Evolutionary conservation across 345 rosid genomes (phyloP).

Genomic region (Eucalyptus victrix): DNA sequence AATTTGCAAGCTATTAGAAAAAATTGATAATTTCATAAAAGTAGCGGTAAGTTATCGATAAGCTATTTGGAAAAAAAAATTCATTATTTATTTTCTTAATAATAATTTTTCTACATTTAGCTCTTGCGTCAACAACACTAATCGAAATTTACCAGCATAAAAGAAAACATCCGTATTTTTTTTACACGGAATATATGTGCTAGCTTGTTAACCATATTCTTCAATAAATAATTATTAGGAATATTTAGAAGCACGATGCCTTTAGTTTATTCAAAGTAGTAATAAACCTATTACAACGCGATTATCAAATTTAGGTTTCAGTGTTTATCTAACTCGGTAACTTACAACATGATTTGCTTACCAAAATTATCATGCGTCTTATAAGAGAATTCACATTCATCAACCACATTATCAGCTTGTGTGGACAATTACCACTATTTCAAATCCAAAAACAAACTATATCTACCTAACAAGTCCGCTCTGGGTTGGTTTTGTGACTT

Average conservation of each 20-base stretch:
- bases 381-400: background rate
- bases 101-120: background rate
- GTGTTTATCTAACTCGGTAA: background rate
- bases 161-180: background rate
- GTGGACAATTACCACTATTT: background rate
- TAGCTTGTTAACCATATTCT: background rate
- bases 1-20: background rate
- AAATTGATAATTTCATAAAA: background rate
- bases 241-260: background rate
- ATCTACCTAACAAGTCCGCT: background rate
- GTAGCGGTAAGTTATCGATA: background rate
- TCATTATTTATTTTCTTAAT: background rate
- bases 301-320: background rate
- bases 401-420: background rate
- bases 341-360: background rate
- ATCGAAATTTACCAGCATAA: background rate
- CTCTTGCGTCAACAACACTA: background rate
- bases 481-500: background rate
- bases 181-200: background rate
- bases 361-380: background rate
- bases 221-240: background rate
- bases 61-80: background rate
- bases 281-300: background rate
- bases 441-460: background rate
- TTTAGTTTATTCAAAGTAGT: background rate